Percentiles rank a stretch among this genome's conserved stretches.
These are phyloP conservation scores for bread wheat (Triticum aestivum) DNA, from an alignment of 176 grass and related monocot genomes.

Conservation along the genomic window IWGSC_CS_RefSeq_v2.1 NC_057797.1:774563178-774563677, in stretches of 20 bases:
- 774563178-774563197: neutral
- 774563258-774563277: neutral
- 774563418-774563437: neutral
- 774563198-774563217: neutral
- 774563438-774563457: neutral
- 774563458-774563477: neutral
- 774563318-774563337: neutral
- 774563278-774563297: neutral
- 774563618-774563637: no score
- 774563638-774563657: neutral
- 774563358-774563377: neutral
- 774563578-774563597: neutral
- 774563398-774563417: neutral
- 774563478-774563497: neutral
- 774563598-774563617: neutral
- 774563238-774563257: neutral
- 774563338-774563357: neutral
- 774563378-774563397: neutral
- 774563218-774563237: neutral
- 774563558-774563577: neutral
- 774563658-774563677: neutral
- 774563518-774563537: neutral
- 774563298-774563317: conserved; percentile 2
- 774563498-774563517: neutral
- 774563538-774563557: neutral